Base-by-base conservation (phyloP, 768 basidiomycete genomes). In the Suillus subalutaceus region DNA sequence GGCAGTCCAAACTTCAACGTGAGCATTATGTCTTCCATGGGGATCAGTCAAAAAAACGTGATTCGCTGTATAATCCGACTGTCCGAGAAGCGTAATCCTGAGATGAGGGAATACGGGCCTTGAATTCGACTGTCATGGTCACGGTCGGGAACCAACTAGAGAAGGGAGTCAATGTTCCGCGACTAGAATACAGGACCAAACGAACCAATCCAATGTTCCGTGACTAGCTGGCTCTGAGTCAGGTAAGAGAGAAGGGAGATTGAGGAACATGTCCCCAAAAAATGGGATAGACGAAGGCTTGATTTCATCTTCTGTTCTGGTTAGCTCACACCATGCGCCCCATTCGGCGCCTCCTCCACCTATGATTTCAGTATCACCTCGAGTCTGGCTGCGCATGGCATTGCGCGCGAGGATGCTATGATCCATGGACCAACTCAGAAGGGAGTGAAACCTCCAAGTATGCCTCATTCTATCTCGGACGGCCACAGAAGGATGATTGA, bases 1-100 rank as follows among this genome's bases (percentile, higher is more conserved):
- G 12, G 89, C 86, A 7, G 86, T 86, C 89, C 89, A 91, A 15
- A 90, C 78, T 70, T 90, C 90, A 4, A 85, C 82, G 68, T 85
- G 85, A 4, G 74, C 70, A 57, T 90, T 87, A 68, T 91, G 88
- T 64, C 88, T 78, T 9, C 83, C 83, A 65, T 84, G 81, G 0
- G 86, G 87, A 52, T 84, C 78, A 57, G 82, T 81, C 65, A 86
- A 70, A 72, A n/a, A 89, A 90, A 8, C 79, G 80, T 1, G 85
- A 82, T 16, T 76, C 75, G 20, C 83, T 81, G 71, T 87, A 90
- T 3, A 90, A 26, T 1, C 85, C 89, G 9, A 90, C 85, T 0
- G 86, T 88, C 12, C 87, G 83, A 64, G 73, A 67, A 1, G 88
- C 80, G 71, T 85, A 77, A 12, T 71, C 68, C 32, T 67, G 67